Evolutionary conservation across 179 eudicot species (phyloP).

Genomic region (Dionaea muscipula): DNA sequence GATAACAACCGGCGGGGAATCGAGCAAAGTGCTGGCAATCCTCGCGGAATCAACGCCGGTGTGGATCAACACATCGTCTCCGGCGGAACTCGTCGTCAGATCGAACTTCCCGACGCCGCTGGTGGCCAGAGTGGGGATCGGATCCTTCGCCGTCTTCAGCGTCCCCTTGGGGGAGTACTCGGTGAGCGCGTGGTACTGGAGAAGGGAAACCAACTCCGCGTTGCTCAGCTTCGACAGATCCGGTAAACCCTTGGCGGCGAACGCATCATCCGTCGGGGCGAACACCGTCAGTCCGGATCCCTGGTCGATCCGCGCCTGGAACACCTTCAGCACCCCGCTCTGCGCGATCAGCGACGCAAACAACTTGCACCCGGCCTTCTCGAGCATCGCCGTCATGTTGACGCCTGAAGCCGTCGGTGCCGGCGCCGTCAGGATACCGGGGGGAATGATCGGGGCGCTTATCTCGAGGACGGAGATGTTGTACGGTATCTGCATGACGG

Average conservation of each 20-base stretch:
- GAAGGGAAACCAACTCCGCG: conserved; percentile 49
- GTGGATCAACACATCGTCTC: conserved; percentile 52
- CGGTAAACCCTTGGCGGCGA: conserved; percentile 38
- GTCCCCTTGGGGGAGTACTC: conserved; percentile 54
- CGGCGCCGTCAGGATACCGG: conserved; percentile 35
- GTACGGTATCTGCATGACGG: conserved; percentile 45
- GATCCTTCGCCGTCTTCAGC: conserved; percentile 32
- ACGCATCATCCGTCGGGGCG: conserved; percentile 76
- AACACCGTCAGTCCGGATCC: conserved; percentile 46
- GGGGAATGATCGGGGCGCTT: conserved; percentile 40
- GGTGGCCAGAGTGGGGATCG: conserved; percentile 45
- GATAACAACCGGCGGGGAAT: conserved; percentile 53
- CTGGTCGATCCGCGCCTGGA: conserved; percentile 24
- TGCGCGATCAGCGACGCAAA: conserved; percentile 28
- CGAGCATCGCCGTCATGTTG: conserved; percentile 40
- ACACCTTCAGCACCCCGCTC: conserved; percentile 42
- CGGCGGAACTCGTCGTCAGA: conserved; percentile 33
- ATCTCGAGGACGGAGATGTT: conserved; percentile 60
- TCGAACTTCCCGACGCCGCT: conserved; percentile 49
- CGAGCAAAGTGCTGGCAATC: conserved; percentile 43
- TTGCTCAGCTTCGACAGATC: conserved; percentile 42
- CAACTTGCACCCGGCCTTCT: conserved; percentile 65
- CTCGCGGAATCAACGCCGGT: conserved; percentile 53
- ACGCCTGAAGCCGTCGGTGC: conserved; percentile 29
- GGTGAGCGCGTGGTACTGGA: conserved; percentile 54